Base-by-base conservation (phyloP, 2,329 filamentous ascomycete species). In the Colletotrichum cuscutae region DNA sequence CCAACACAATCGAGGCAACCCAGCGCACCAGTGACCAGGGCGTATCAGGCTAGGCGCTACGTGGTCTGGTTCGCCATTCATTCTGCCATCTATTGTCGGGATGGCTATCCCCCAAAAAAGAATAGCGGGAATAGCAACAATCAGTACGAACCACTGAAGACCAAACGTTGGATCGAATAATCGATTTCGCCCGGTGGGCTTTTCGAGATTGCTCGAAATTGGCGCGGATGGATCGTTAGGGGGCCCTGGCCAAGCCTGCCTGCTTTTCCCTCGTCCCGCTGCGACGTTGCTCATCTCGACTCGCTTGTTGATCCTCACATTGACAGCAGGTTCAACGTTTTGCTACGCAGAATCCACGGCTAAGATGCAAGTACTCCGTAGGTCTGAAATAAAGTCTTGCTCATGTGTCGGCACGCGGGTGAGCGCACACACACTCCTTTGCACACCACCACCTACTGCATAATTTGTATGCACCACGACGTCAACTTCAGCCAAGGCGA, bases 191-290 rank as follows among this genome's bases (percentile, higher is more conserved):
- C 42, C 42, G 42, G 42, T 49, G 42, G 42, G 42, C 19, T 35
- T 35, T 35, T 70, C 22, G 69, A 72, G 66, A 73, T 73, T 73
- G 71, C 71, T 71, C 28, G 56, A 70, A 71, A 65, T 70, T 72
- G 66, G 46, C 19, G 60, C 71, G 46, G 66, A 53, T 57, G 35
- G 24, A 37, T 35, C 32, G 11, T 35, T 35, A 42, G 37, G 37
- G 37, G 37, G 37, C 7, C 19, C n/a, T 54, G 37, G 37, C 49
- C 19, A 49, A 22, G 42, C 42, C 56, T 42, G 37, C 28, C 28
- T 28, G 28, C 28, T 28, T 28, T 13, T 58, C 7, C 54, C 35
- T 72, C 66, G 66, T 62, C 70, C 56, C 56, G 35, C 56, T 70
- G 60, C 66, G 28, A 72, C 65, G 52, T 42, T 49, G 60, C 24